Percentiles rank a stretch among this genome's conserved stretches.
phyloP scores from a whole-genome alignment of 1,284 basidiomycete genomes.

The Phaffia rhodozyma region DNA sequence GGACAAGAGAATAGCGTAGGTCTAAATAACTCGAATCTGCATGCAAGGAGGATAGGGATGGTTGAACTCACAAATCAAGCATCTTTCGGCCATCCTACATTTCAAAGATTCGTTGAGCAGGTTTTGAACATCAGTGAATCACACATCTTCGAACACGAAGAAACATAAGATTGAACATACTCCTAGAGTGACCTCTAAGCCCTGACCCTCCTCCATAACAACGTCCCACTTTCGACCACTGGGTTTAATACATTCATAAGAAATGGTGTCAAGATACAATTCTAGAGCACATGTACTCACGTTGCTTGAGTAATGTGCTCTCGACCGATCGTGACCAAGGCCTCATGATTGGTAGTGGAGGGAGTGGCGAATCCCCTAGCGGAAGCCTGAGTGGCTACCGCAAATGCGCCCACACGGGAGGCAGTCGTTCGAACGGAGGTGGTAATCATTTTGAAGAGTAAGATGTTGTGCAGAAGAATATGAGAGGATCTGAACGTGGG shows the following conservation, averaged over 20 bases:
- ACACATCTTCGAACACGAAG: no score
- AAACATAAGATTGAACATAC: conserved; percentile 1
- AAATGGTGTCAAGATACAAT: background rate
- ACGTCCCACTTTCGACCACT: conserved; percentile 39
- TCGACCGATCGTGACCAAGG: conserved; percentile 18
- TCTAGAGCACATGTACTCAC: background rate
- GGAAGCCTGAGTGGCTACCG: background rate
- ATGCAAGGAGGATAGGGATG: no score
- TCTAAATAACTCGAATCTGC: no score
- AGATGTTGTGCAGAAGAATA: background rate
- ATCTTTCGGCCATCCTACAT: no score
- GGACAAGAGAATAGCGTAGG: conserved; percentile 18
- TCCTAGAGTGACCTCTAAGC: conserved; percentile 54
- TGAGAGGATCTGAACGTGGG: background rate
- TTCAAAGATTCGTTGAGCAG: no score
- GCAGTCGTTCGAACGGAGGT: background rate
- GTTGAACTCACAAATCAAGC: no score
- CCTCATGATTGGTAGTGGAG: conserved; percentile 18
- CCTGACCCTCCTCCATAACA: conserved; percentile 63
- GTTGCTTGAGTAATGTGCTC: conserved; percentile 7
- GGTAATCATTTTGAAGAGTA: background rate
- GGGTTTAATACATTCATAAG: background rate
- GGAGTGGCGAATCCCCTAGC: background rate
- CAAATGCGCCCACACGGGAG: background rate
- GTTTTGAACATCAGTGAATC: no score